Conservation (phyloP, 139 green algal genomes). For the Coccomyxa sp. region DNA sequence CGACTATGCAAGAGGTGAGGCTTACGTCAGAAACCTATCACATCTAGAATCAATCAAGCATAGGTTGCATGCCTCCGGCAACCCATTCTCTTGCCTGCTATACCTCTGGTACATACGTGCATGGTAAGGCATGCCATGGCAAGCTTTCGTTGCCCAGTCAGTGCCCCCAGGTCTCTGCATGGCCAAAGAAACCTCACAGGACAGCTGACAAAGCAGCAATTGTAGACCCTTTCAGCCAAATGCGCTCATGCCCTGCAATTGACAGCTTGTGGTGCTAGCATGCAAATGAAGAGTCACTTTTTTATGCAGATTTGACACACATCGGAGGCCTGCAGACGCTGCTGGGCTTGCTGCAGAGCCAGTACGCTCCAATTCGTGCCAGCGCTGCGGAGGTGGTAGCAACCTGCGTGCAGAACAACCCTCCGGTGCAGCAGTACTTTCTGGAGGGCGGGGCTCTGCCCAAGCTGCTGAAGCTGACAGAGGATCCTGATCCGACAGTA, state of each 20-base stretch:
- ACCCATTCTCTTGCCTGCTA: not conserved
- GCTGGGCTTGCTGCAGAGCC: constrained; percentile 53
- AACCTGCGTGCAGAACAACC: constrained; percentile 81
- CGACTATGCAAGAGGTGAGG: constrained; percentile 61
- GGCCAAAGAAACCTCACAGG: not conserved
- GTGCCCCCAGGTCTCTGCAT: not conserved
- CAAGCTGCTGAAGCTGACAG: constrained; percentile 47
- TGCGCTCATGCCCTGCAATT: not conserved
- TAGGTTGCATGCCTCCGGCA: not conserved
- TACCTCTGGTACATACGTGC: not conserved
- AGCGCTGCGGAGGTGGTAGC: constrained; percentile 73
- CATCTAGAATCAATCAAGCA: not conserved
- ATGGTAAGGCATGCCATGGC: too few species aligned
- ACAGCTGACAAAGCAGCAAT: not conserved
- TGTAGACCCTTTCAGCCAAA: not conserved
- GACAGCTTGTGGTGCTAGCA: not conserved
- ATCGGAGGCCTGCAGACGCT: constrained; percentile 78
- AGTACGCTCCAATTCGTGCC: constrained; percentile 50
- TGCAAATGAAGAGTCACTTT: not conserved
- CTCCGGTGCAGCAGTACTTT: constrained; percentile 64
- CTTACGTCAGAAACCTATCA: not conserved
- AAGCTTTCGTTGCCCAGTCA: too few species aligned
- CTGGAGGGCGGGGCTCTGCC: constrained; percentile 58
- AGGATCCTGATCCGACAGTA: constrained; percentile 27
- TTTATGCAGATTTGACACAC: constrained; percentile 63